These are phyloP conservation scores for Cladosporium sp. DNA, from an alignment of 2,329 filamentous ascomycete genomes.

Conservation along the genomic window DNA sequence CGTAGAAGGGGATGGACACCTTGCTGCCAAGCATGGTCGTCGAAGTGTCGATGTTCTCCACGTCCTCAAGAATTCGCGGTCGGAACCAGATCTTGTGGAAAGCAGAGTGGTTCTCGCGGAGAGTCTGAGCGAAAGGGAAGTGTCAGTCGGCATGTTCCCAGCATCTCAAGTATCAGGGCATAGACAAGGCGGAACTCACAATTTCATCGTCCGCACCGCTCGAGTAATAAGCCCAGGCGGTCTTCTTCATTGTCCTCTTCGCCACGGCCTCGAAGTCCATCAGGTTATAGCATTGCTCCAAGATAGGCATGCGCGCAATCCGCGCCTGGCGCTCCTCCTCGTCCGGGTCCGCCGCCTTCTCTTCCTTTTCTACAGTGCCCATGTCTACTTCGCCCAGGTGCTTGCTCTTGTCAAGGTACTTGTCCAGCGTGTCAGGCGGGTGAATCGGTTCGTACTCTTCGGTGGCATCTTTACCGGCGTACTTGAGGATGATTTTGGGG, in stretches of 20 bases:
- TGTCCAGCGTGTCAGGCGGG: conserved; percentile 77
- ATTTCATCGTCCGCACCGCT: conserved; percentile 87
- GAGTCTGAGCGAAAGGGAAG: conserved; percentile 51
- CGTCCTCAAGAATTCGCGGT: conserved; percentile 80
- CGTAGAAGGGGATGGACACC: conserved; percentile 83
- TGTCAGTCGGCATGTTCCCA: conserved; percentile 15
- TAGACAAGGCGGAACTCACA: conserved; percentile 42
- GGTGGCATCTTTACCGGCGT: conserved; percentile 90
- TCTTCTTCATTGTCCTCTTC: conserved; percentile 85
- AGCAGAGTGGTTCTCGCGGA: conserved; percentile 91
- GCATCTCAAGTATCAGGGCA: background rate
- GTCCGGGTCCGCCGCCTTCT: conserved; percentile 61
- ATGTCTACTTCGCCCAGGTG: conserved; percentile 88
- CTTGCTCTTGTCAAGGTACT: conserved; percentile 76
- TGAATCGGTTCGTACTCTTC: conserved; percentile 87
- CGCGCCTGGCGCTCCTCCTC: conserved; percentile 65
- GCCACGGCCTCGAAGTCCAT: conserved; percentile 96
- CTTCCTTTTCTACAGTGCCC: conserved; percentile 63
- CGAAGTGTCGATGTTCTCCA: conserved; percentile 76
- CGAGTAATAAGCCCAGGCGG: conserved; percentile 96
- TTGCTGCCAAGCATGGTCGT: conserved; percentile 93
- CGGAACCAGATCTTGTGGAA: conserved; percentile 99
- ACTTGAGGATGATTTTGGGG: conserved; percentile 90
- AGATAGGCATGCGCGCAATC: conserved; percentile 64
- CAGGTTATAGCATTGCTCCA: conserved; percentile 87